phyloP scores from a whole-genome alignment of 768 basidiomycete species.

The Tubosaeta brunneosetosa region DNA sequence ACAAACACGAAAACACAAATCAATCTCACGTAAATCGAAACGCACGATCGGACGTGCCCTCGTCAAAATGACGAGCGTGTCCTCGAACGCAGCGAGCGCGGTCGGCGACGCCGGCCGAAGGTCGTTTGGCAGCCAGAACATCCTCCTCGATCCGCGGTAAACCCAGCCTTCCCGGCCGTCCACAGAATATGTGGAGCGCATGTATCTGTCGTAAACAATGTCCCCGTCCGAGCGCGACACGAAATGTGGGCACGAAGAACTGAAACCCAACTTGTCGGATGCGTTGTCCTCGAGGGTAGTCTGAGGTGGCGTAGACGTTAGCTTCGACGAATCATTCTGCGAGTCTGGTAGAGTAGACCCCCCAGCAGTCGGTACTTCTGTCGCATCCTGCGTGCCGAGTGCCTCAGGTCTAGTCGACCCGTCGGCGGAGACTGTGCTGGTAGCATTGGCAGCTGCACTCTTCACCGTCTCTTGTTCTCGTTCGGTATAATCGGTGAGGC shows the following conservation, averaged over 20 bases:
- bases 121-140: slow-evolving; percentile 18
- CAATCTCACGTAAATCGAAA: slow-evolving; percentile 15
- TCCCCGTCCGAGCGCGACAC: slow-evolving; percentile 10
- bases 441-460: not conserved
- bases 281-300: not conserved
- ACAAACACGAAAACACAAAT: not conserved
- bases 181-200: slow-evolving; percentile 13
- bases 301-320: not conserved
- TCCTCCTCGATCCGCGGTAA: slow-evolving; percentile 7
- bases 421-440: not conserved
- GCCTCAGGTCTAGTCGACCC: not conserved
- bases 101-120: slow-evolving; percentile 7
- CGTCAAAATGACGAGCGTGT: slow-evolving; percentile 8
- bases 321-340: not conserved
- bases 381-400: not conserved
- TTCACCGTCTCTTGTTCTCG: not conserved
- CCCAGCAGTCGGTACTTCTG: not conserved
- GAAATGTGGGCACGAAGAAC: slow-evolving; percentile 5
- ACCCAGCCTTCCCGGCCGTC: slow-evolving; percentile 14
- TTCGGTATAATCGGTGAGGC: slow-evolving; percentile 6
- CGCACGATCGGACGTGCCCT: not conserved
- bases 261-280: not conserved
- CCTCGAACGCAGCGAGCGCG: slow-evolving; percentile 7
- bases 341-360: not conserved
- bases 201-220: slow-evolving; percentile 12